Percentiles rank a stretch among this genome's conserved stretches.
Conservation (phyloP, 148 eudicot species). For the Nepenthes gracilis region DNA sequence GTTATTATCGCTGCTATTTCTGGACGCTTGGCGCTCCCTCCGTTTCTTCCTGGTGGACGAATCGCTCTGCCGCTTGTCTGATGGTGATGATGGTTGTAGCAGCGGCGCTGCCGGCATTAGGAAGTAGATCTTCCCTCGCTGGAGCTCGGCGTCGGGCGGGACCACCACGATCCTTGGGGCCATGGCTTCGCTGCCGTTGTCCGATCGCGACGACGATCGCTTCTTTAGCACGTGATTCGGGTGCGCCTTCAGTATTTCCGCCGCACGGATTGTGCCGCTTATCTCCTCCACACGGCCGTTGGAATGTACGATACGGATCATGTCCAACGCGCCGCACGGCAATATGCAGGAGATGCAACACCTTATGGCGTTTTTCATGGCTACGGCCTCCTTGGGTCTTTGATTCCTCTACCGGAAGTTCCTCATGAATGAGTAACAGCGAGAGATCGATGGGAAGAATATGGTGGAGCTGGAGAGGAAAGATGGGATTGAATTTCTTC, state of each 20-base stretch:
- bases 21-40: background rate
- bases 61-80: too few relatives aligned
- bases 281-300: constrained; percentile 77
- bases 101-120: constrained; percentile 34
- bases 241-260: constrained; percentile 46
- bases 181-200: background rate
- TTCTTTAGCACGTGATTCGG: constrained; percentile 68
- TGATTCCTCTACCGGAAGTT: too few relatives aligned
- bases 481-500: too few relatives aligned
- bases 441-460: too few relatives aligned
- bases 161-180: constrained; percentile 46
- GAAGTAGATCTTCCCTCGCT: constrained; percentile 78
- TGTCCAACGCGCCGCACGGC: constrained; percentile 83
- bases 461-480: too few relatives aligned
- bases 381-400: background rate
- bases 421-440: too few relatives aligned
- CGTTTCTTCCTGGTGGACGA: constrained; percentile 15
- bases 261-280: constrained; percentile 40
- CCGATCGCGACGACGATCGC: constrained; percentile 25
- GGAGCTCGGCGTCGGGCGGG: constrained; percentile 64
- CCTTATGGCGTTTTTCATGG: constrained; percentile 47
- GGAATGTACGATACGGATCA: constrained; percentile 71
- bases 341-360: constrained; percentile 91
- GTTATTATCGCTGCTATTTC: background rate
- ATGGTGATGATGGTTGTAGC: background rate